Evolutionary conservation across 2,329 filamentous ascomycete genomes (phyloP), one percentile per base, ranked within the genome.

Genomic region (Penicillium nordicum): DNA sequence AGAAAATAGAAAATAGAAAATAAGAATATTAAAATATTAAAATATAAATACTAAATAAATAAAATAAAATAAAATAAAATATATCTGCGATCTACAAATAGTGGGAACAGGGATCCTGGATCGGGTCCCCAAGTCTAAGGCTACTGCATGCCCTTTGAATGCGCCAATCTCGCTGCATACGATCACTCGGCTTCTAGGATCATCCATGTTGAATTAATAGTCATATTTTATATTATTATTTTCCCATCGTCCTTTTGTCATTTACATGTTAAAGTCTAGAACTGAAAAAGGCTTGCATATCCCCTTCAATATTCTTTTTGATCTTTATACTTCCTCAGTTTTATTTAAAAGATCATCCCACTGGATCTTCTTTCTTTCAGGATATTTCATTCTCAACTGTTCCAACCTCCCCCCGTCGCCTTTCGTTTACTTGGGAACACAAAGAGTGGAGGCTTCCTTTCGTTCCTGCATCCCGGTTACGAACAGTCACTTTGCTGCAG

Each of bases 381-480:
- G 41, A 43, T 43, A 53, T 53, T 57, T 57, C 6, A 57, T 53
- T 57, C 44, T n/a, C 45, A 50, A 38, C 48, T 42, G 23, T 21
- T 41, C 36, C 46, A 57, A 45, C 49, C 36, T 21, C 29, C 6
- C 11, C 11, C 27, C 16, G 44, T 58, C 41, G 60, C 44, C 57
- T 55, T 44, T 50, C 47, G 52, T 27, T 53, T 52, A 50, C 58
- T 30, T 34, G 8, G 29, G 30, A 23, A 46, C 8, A 34, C 5
- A 25, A 46, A 27, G 34, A 48, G 52, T 43, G 49, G 57, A 54
- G 50, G 47, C 50, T 54, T 45, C 50, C 53, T 44, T 42, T 58
- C 40, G 57, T 60, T 59, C 62, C 61, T 63, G 62, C 60, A 63
- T 57, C 56, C 36, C 61, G 62, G 62, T 55, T 61, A 50, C 55